Base-by-base conservation (phyloP, 176 grass and related monocot genomes). In the Triticum timopheevii region DNA sequence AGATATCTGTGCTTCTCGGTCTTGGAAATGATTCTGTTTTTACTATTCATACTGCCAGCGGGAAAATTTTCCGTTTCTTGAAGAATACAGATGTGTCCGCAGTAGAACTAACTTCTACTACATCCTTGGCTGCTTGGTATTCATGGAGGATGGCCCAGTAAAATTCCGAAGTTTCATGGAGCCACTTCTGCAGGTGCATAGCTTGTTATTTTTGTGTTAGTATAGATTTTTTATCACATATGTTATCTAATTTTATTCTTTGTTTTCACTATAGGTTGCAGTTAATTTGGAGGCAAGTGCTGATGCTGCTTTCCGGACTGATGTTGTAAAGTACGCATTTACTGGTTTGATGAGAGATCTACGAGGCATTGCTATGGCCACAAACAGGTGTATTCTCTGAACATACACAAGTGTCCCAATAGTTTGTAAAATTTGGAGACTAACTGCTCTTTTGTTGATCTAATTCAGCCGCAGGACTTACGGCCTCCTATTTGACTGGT, bases 81-180 rank as follows among this genome's bases (percentile, higher is more conserved):
- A 94, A 77, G 97, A 99, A 79, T 90, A 99, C 77, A 93, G 87
- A 87, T 97, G 92, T 70, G 94, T 89, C 58, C 89, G 89, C 78
- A 97, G 97, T 88, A 91, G 97, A 94, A 99, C 97, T 33, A 99
- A 94, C 19, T 99, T 99, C 88, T 99, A 97, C 69, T 99, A 90
- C 85, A 99, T 92, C 34, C 94, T 99, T 61, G 87, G 97, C 78
- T 94, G 86, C 81, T 91, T 99, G 82, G 95, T 99, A 65, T 99
- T 99, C 88, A 97, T 96, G 97, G 97, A 99, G 73, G 97, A 97
- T 17, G 92, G 90, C 83, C 90, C 92, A 69, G 86, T 99, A 62
- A 99, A 99, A 83, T 99, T 99, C 83, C 94, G 90, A 63, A 87
- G 89, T 85, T 99, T 93, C 61, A 94, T 99, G 97, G 94, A 99